Base-by-base conservation (phyloP, 2,329 filamentous ascomycete species). In the Ophiocordyceps camponoti-saundersi region DNA sequence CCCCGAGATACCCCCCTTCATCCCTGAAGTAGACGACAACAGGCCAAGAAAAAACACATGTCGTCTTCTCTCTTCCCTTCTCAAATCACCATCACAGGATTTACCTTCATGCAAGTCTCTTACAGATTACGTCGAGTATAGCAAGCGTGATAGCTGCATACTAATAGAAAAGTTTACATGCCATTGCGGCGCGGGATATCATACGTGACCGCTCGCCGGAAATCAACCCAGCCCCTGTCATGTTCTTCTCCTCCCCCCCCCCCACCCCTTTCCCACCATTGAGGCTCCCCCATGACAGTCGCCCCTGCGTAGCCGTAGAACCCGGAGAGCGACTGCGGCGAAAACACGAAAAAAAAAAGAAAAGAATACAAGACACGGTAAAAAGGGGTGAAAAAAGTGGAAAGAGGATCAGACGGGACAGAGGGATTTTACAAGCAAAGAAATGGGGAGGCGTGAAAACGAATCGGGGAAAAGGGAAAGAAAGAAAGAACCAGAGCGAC, bases 61-160 rank as follows among this genome's bases (percentile, higher is more conserved):
- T n/a, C 3, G 18, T n/a, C 7, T 3, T n/a, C 2, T 16, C 6
- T 2, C 15, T 18, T 7, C 16, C 18, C 34, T n/a, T 18, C 34
- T 39, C 12, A 4, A 39, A 7, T 39, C 16, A 39, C 15, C 4
- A n/a, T 8, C 5, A 39, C 16, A 18, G 8, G 2, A 29, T 6
- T 2, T 10, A 11, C 11, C 11, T 29, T 29, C 26, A 29, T 29
- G 26, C 3, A 10, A 5, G 26, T 11, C 26, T 10, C 12, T 39
- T 18, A 48, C 66, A 65, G 48, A 52, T 61, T n/a, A 67, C 66
- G 52, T 63, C 65, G 46, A 53, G 53, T 16, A 61, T 62, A 15
- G 60, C 59, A 2, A 53, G 53, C 29, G 59, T 29, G 56, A n/a
- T 61, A 50, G 53, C n/a, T 40, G 36, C 18, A 21, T 40, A 40